Conservation (phyloP, 2,329 filamentous ascomycete genomes). For the Sarocladiaceae sp. region DNA sequence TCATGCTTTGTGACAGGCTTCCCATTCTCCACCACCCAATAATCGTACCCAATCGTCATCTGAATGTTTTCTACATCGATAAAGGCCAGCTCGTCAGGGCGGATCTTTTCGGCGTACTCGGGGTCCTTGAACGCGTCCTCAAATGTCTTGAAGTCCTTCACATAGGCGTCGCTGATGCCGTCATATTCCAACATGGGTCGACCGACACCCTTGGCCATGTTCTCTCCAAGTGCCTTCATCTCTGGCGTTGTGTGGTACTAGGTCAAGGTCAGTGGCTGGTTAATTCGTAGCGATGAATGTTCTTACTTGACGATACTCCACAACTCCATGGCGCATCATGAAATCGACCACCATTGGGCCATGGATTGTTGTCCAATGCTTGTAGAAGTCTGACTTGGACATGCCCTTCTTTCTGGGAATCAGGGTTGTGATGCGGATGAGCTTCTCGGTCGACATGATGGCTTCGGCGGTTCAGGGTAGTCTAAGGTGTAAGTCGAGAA, state of each 20-base stretch:
- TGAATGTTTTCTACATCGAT: slow-evolving; percentile 1
- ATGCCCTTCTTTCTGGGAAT: neutral
- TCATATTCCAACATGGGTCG: neutral
- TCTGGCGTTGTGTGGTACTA: neutral
- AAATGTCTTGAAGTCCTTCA: neutral
- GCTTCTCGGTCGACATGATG: neutral
- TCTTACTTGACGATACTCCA: neutral
- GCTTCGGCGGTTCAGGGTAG: too few species aligned
- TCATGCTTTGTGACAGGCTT: neutral
- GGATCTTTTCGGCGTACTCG: neutral
- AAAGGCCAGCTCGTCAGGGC: neutral
- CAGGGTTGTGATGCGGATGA: neutral
- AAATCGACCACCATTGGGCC: neutral
- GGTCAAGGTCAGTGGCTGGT: neutral
- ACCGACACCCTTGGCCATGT: neutral
- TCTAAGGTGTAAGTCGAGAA: too few species aligned
- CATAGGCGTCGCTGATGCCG: slow-evolving; percentile 1
- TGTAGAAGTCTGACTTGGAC: neutral
- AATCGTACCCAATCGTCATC: neutral
- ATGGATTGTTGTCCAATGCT: neutral
- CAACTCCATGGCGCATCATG: neutral
- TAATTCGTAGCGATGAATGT: too few species aligned
- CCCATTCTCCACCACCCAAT: neutral
- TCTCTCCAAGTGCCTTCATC: neutral
- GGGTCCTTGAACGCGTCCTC: neutral